These are phyloP conservation scores for Elsinoe necatrix DNA, from an alignment of 2,329 filamentous ascomycete species.

Conservation along the genomic window DNA sequence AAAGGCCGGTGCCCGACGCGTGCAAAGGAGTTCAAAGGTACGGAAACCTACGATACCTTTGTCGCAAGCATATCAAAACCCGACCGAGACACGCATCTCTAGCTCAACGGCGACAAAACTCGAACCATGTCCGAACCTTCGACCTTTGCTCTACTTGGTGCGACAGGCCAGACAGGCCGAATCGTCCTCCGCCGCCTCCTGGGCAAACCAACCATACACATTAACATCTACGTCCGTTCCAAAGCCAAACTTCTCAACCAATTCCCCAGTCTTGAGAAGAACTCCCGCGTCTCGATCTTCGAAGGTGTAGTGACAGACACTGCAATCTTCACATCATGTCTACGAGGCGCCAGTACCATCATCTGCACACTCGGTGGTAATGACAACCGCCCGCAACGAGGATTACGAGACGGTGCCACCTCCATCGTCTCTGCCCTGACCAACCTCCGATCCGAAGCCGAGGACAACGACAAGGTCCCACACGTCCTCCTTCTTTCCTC, in stretches of 20 bases:
- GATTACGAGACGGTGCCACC: not conserved
- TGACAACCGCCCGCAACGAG: conserved; percentile 1
- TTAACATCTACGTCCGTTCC: conserved; percentile 3
- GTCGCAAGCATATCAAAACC: too few species aligned
- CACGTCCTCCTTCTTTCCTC: conserved; percentile 1
- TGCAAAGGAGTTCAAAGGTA: too few species aligned
- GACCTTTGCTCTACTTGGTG: not conserved
- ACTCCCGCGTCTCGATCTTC: not conserved
- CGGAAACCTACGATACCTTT: too few species aligned
- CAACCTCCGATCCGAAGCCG: not conserved
- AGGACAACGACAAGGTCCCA: not conserved
- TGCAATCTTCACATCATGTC: not conserved
- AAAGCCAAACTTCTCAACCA: conserved; percentile 3
- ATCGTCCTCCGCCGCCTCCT: not conserved
- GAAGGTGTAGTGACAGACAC: conserved; percentile 1
- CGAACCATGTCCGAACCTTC: not conserved
- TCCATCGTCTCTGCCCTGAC: conserved; percentile 5
- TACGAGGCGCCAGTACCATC: not conserved
- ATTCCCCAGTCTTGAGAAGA: not conserved
- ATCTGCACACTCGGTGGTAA: conserved; percentile 8
- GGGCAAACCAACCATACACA: not conserved
- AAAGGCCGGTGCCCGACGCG: too few species aligned
- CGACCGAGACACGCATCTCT: not conserved
- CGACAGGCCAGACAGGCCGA: conserved; percentile 2
- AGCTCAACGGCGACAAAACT: not conserved